Evolutionary conservation across 1,284 basidiomycete species (phyloP), one percentile per base, ranked within the genome.

Genomic region (Marasmius fiardii): DNA sequence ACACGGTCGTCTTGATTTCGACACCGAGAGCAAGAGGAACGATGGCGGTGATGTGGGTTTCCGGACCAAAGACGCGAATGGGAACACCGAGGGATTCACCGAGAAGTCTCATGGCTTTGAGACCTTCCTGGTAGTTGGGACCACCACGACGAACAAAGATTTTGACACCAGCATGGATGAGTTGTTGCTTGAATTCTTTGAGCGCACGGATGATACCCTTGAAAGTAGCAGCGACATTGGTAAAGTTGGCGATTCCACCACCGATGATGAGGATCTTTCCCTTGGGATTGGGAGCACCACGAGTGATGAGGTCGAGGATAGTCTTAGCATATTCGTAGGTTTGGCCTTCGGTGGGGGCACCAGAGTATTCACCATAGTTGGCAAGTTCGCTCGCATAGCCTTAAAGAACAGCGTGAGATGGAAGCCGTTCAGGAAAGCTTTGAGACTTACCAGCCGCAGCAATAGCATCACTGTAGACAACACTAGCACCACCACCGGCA

Each of bases 281-380:
- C 52, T 95, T 81, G 45, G 87, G 80, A 67, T 87, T 80, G 54
- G 92, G 89, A 47, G 80, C 77, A 52, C 93, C 93, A 58, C 96
- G 94, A 54, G 94, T 98, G 76, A 99, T 95, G 61, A 99, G 80
- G 74, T 98, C 95, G 66, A 99, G 78, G 71, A 99, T 95, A 33
- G 97, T 99, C 83, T 98, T 98, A 64, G 96, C 96, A 69, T 99
- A 99, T 76, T 99, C 96, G 76, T 96, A 99, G 1, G 96, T 99
- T 79, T 99, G 96, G 53, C 93, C 93, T 75, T 98, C 94, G 18
- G 94, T 95, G 47, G 97, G 97, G 11, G 97, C 97, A 72, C 97
- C 97, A 64, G 93, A 96, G 83, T 99, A 99, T 77, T 99, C 97
- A 67, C 96, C 97, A 70, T 99, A 99, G 82, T 99, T 99, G 73